A percentile compares a stretch with the other conserved stretches of the same genome.
Conservation (phyloP, 352 stramenopile species). For the Globisporangium viniferum region DNA sequence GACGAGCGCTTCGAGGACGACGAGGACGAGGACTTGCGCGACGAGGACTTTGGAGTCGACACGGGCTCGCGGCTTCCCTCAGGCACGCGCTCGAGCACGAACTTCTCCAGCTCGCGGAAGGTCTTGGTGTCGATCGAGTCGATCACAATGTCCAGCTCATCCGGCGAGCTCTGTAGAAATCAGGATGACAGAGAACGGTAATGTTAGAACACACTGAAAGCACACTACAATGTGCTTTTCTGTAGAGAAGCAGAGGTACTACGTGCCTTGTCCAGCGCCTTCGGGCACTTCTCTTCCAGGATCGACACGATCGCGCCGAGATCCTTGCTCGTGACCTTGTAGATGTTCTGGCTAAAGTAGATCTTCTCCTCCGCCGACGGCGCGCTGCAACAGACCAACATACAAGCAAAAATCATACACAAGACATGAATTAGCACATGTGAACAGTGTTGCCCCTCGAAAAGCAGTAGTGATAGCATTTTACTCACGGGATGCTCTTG, state of each 20-base stretch:
- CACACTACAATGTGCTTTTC: not conserved
- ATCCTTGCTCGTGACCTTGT: conserved; percentile 78
- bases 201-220: not conserved
- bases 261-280: conserved; percentile 76
- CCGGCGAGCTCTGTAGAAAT: conserved; percentile 56
- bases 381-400: conserved; percentile 32
- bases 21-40: conserved; percentile 36
- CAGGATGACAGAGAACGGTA: not conserved
- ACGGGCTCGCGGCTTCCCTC: conserved; percentile 64
- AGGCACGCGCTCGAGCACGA: conserved; percentile 71
- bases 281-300: conserved; percentile 83
- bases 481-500: conserved; percentile 59
- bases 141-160: conserved; percentile 88
- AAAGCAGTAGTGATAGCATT: too few species aligned
- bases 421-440: not conserved
- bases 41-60: conserved; percentile 54
- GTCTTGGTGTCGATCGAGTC: conserved; percentile 87
- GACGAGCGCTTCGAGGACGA: conserved; percentile 29
- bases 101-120: conserved; percentile 83
- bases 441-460: not conserved
- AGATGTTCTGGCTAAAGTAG: conserved; percentile 87
- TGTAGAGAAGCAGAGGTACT: not conserved
- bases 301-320: conserved; percentile 73
- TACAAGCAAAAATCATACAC: conserved; percentile 18
- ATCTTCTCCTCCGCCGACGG: conserved; percentile 82